phyloP scores from a whole-genome alignment of 2,329 filamentous ascomycete species.

The Sclerotinia subarctica region DNA sequence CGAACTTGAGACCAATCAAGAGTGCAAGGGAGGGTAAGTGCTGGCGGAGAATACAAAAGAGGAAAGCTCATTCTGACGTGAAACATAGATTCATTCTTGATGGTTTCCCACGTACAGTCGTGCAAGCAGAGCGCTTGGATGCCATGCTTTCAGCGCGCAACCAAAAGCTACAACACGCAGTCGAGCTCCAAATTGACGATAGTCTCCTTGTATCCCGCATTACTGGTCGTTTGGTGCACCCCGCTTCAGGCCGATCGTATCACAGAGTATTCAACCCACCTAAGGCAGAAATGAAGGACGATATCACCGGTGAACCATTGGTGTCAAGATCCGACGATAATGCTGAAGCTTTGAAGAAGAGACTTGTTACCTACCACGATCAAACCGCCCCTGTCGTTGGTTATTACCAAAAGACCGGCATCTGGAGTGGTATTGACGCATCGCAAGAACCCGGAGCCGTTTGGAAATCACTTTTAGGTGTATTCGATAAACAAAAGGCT shows the following conservation, averaged over 20 bases:
- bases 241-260: slow-evolving; percentile 92
- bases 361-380: slow-evolving; percentile 85
- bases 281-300: slow-evolving; percentile 90
- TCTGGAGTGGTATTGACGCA: slow-evolving; percentile 94
- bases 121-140: slow-evolving; percentile 92
- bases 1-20: slow-evolving; percentile 87
- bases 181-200: slow-evolving; percentile 97
- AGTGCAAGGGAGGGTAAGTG: slow-evolving; percentile 92
- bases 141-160: slow-evolving; percentile 77
- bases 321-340: slow-evolving; percentile 98
- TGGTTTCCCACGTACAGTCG: slow-evolving; percentile 94
- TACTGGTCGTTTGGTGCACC: slow-evolving; percentile 93
- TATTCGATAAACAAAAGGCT: slow-evolving; percentile 64
- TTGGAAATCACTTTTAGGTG: slow-evolving; percentile 85
- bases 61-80: slow-evolving; percentile 21
- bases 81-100: slow-evolving; percentile 87
- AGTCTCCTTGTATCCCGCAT: slow-evolving; percentile 90
- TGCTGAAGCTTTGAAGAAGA: slow-evolving; percentile 92
- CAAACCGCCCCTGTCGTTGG: slow-evolving; percentile 90
- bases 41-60: slow-evolving; percentile 16
- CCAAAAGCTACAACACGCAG: slow-evolving; percentile 87
- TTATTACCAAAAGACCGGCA: slow-evolving; percentile 96
- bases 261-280: slow-evolving; percentile 99
- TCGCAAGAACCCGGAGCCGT: slow-evolving; percentile 94
- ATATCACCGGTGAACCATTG: slow-evolving; percentile 92